Percentiles rank a stretch among this genome's conserved stretches.
These are phyloP conservation scores for Backusella tarrabulga DNA, from an alignment of 192 early-diverging fungal species.

Conservation along the genomic window DNA sequence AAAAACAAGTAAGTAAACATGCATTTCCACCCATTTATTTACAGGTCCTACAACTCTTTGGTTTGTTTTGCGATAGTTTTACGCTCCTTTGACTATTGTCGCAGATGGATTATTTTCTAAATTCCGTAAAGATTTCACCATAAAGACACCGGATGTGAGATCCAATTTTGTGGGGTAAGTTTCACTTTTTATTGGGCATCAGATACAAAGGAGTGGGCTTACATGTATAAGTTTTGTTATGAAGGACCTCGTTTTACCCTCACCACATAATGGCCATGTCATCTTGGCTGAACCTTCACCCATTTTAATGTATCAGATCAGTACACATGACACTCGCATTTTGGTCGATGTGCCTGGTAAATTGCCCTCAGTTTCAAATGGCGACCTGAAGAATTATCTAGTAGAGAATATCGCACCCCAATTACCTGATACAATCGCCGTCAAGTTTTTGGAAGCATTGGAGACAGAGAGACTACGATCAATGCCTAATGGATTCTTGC, in stretches of 20 bases:
- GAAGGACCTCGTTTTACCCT: conserved; percentile 70
- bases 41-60: background rate
- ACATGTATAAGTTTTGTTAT: conserved; percentile 55
- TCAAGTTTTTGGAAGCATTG: conserved; percentile 63
- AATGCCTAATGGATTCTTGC: conserved; percentile 92
- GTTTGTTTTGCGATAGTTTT: conserved; percentile 34
- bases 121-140: conserved; percentile 77
- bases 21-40: background rate
- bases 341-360: conserved; percentile 92
- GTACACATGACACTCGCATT: conserved; percentile 81
- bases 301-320: conserved; percentile 91
- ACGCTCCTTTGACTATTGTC: conserved; percentile 82
- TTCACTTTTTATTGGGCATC: background rate
- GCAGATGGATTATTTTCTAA: conserved; percentile 95
- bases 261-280: conserved; percentile 89
- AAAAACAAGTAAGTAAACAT: conserved; percentile 8
- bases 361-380: conserved; percentile 67
- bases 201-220: background rate
- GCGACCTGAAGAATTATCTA: conserved; percentile 67
- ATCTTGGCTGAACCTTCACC: conserved; percentile 84
- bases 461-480: conserved; percentile 72
- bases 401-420: conserved; percentile 60
- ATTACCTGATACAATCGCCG: conserved; percentile 62
- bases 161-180: conserved; percentile 32
- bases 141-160: conserved; percentile 41